These are phyloP conservation scores for Pichia eremophila DNA, from an alignment of 805 yeast species.

Conservation along the genomic window DNA sequence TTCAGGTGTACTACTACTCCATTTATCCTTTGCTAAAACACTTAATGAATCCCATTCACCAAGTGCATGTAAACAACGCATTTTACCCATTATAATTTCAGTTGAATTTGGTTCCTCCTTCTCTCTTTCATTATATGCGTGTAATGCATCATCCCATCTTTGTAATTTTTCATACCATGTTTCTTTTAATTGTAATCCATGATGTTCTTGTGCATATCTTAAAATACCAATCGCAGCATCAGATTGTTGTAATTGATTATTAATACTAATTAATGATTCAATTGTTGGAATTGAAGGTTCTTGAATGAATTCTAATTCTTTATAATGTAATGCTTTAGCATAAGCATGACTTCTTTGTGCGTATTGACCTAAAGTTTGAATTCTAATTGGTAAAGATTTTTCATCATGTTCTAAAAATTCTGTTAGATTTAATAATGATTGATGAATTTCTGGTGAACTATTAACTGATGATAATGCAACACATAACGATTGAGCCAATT, in stretches of 20 bases:
- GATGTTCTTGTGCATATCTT: slow-evolving; percentile 88
- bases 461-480: slow-evolving; percentile 82
- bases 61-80: slow-evolving; percentile 96
- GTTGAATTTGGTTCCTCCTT: slow-evolving; percentile 54
- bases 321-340: slow-evolving; percentile 94
- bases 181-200: slow-evolving; percentile 84
- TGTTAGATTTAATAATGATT: slow-evolving; percentile 77
- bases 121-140: slow-evolving; percentile 79
- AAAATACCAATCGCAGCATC: slow-evolving; percentile 97
- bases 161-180: slow-evolving; percentile 97
- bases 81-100: slow-evolving; percentile 93
- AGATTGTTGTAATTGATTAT: slow-evolving; percentile 89
- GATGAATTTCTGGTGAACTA: slow-evolving; percentile 93
- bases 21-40: slow-evolving; percentile 74
- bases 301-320: slow-evolving; percentile 88
- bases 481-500: slow-evolving; percentile 75
- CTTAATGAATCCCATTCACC: slow-evolving; percentile 97
- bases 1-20: slow-evolving; percentile 69
- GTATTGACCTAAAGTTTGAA: slow-evolving; percentile 82
- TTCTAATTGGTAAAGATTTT: slow-evolving; percentile 83
- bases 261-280: slow-evolving; percentile 84
- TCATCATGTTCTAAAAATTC: slow-evolving; percentile 98
- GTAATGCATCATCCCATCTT: slow-evolving; percentile 96
- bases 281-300: slow-evolving; percentile 89
- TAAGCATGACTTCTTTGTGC: slow-evolving; percentile 95